These are phyloP conservation scores for Cutaneotrichosporon cutaneum DNA, from an alignment of 1,284 basidiomycete genomes.

Conservation along the genomic window DNA sequence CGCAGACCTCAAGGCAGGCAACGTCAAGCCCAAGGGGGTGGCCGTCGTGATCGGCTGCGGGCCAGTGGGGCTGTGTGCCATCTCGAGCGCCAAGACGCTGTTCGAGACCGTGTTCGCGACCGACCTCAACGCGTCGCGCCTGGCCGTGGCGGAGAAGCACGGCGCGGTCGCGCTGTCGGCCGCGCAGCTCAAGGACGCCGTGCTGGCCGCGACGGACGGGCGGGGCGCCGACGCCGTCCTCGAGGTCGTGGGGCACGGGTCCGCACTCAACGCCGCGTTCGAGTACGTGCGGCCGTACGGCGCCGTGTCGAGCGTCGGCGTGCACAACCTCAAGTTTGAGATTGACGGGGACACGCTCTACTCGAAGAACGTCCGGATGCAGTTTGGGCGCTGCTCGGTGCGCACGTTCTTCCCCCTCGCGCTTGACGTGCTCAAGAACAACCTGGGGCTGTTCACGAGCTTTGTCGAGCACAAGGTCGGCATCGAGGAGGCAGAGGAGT, in stretches of 20 bases:
- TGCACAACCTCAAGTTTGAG: constrained; percentile 49
- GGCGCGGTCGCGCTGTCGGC: constrained; percentile 49
- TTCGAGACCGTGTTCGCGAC: constrained; percentile 49
- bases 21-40: constrained; percentile 39
- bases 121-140: constrained; percentile 33
- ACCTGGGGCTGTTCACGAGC: constrained; percentile 41
- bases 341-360: constrained; percentile 61
- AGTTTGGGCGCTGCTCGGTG: constrained; percentile 75
- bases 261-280: constrained; percentile 70
- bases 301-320: constrained; percentile 74
- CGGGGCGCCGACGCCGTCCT: constrained; percentile 54
- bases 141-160: constrained; percentile 41
- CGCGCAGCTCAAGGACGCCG: constrained; percentile 31
- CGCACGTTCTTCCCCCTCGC: constrained; percentile 73
- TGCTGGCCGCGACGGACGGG: constrained; percentile 42
- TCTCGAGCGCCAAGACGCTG: constrained; percentile 50
- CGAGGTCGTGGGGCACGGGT: constrained; percentile 75
- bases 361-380: constrained; percentile 63
- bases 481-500: constrained; percentile 48
- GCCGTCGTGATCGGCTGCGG: constrained; percentile 55
- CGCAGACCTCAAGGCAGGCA: constrained; percentile 33
- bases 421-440: constrained; percentile 61
- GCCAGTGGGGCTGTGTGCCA: constrained; percentile 54
- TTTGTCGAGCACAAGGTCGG: constrained; percentile 49
- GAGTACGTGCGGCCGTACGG: constrained; percentile 77